Conservation (phyloP, 371 early-diverging fungal species). For the Apophysomyces sp. region DNA sequence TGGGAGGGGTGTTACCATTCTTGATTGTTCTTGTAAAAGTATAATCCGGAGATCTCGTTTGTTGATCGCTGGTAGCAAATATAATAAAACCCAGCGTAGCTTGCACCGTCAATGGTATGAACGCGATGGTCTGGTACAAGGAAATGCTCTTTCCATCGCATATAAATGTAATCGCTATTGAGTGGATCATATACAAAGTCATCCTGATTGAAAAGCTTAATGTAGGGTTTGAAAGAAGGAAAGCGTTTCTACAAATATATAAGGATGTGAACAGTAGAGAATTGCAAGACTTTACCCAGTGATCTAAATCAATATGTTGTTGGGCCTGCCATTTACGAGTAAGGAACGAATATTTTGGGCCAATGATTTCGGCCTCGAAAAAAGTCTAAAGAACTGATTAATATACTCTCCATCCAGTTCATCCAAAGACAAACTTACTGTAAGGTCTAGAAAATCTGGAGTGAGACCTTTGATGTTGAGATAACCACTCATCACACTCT, state of each 20-base stretch:
- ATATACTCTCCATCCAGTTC: background rate
- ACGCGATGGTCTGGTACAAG: constrained; percentile 93
- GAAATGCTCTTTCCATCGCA: constrained; percentile 98
- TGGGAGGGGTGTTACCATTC: constrained; percentile 59
- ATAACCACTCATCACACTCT: constrained; percentile 72
- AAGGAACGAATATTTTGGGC: constrained; percentile 72
- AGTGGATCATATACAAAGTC: constrained; percentile 68
- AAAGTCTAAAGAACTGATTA: constrained; percentile 53
- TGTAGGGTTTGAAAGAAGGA: constrained; percentile 62
- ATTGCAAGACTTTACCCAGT: constrained; percentile 64
- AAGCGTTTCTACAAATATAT: constrained; percentile 50
- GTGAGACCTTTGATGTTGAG: constrained; percentile 75
- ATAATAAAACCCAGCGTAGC: constrained; percentile 96
- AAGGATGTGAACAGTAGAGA: background rate
- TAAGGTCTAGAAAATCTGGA: constrained; percentile 58
- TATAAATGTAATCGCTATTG: constrained; percentile 80
- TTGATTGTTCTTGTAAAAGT: constrained; percentile 76
- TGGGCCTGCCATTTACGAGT: constrained; percentile 90
- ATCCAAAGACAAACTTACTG: constrained; percentile 17
- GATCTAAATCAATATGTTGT: constrained; percentile 68
- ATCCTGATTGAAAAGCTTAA: constrained; percentile 69
- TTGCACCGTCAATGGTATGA: constrained; percentile 83
- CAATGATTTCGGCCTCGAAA: constrained; percentile 86
- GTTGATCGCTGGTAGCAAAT: constrained; percentile 83
- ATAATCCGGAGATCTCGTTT: constrained; percentile 83